These are phyloP conservation scores for Lunasporangiospora selenospora DNA, from an alignment of 192 early-diverging fungal genomes.

Conservation along the genomic window DNA sequence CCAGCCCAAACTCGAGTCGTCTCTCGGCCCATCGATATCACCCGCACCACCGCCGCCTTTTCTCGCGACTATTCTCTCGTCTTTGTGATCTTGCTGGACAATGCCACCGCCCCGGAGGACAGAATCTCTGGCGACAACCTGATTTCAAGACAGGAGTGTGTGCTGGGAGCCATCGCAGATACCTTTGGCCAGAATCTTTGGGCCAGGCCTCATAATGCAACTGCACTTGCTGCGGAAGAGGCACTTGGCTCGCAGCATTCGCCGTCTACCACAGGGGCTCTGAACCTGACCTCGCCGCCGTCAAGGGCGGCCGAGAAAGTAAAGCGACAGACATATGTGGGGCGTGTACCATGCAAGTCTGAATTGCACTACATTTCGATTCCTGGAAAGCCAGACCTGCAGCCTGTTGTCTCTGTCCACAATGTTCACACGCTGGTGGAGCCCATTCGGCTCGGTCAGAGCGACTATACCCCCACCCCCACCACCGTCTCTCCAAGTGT, in stretches of 20 bases:
- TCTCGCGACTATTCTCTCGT: slow-evolving; percentile 44
- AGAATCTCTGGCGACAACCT: neutral
- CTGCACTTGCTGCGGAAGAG: too few relatives aligned
- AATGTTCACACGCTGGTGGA: slow-evolving; percentile 41
- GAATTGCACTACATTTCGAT: slow-evolving; percentile 36
- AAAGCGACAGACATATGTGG: too few relatives aligned
- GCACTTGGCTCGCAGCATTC: too few relatives aligned
- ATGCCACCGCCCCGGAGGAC: neutral
- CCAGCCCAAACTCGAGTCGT: slow-evolving; percentile 15
- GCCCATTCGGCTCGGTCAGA: too few relatives aligned
- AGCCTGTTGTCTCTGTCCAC: slow-evolving; percentile 40
- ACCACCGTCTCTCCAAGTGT: neutral
- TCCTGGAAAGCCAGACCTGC: neutral
- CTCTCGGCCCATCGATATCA: slow-evolving; percentile 27
- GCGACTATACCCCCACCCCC: slow-evolving; percentile 14
- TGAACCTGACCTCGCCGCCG: too few relatives aligned
- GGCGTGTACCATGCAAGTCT: slow-evolving; percentile 32
- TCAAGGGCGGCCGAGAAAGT: too few relatives aligned
- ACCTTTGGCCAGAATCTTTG: slow-evolving; percentile 38
- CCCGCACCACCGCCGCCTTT: slow-evolving; percentile 27
- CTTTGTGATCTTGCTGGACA: slow-evolving; percentile 26
- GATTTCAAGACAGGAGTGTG: slow-evolving; percentile 23
- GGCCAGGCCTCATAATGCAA: too few relatives aligned
- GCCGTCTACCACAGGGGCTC: too few relatives aligned
- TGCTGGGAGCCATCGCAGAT: slow-evolving; percentile 38